Evolutionary conservation across 306 rosid species (phyloP).

Genomic region (Lathyrus sativus): DNA sequence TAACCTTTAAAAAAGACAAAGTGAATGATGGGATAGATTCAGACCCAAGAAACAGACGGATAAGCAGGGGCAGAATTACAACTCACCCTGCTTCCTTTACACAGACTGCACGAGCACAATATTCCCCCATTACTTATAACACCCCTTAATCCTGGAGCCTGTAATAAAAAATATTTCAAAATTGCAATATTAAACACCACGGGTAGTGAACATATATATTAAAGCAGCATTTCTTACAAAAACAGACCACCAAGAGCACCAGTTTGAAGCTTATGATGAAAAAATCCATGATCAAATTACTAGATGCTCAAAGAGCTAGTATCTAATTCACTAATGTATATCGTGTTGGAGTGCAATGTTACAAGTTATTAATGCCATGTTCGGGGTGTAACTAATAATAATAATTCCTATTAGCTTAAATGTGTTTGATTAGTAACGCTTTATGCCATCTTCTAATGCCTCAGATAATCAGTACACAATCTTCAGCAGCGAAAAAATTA

Average conservation of each 20-base stretch:
- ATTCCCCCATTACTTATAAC: constrained; percentile 81
- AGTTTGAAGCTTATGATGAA: not conserved
- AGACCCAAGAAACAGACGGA: constrained; percentile 29
- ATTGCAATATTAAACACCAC: constrained; percentile 27
- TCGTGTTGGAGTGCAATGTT: not conserved
- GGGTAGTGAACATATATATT: not conserved
- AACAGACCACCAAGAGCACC: not conserved
- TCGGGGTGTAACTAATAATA: not conserved
- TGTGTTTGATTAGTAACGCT: not conserved
- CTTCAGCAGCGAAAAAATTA: not conserved
- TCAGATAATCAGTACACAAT: not conserved
- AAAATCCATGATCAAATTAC: constrained; percentile 9
- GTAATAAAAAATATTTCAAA: constrained; percentile 33
- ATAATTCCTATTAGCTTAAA: constrained; percentile 21
- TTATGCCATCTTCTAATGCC: constrained; percentile 23
- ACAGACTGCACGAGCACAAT: constrained; percentile 76
- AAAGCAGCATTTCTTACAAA: constrained; percentile 14
- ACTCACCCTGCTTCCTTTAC: constrained; percentile 82
- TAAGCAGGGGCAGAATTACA: constrained; percentile 33
- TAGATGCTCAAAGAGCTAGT: constrained; percentile 3
- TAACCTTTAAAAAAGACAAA: constrained; percentile 52
- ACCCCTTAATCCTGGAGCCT: constrained; percentile 83
- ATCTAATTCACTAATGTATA: not conserved
- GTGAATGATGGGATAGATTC: constrained; percentile 19
- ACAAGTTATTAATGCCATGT: constrained; percentile 9